phyloP scores from a whole-genome alignment of 176 grass and related monocot species.

The Rhynchospora tenuis region DNA sequence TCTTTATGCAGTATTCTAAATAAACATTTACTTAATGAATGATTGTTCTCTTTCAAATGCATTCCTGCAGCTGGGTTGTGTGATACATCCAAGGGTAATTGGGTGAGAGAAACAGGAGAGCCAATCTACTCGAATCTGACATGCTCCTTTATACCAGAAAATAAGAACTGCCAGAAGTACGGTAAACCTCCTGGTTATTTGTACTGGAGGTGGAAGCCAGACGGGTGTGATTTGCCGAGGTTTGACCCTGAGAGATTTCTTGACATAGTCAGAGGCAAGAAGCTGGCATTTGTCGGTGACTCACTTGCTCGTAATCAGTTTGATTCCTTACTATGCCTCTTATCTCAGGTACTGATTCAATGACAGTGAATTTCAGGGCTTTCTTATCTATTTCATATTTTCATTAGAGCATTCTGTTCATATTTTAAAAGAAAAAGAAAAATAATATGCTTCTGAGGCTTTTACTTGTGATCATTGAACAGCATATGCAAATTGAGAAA shows the following conservation, averaged over 20 bases:
- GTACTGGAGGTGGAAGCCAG: slow-evolving; percentile 46
- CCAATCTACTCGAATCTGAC: slow-evolving; percentile 32
- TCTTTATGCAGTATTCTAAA: neutral
- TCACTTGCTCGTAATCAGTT: slow-evolving; percentile 53
- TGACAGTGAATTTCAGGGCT: neutral
- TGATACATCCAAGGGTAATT: slow-evolving; percentile 38
- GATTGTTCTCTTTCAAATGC: neutral
- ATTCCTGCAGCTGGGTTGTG: slow-evolving; percentile 14
- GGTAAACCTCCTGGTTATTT: slow-evolving; percentile 39
- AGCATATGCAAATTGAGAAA: neutral
- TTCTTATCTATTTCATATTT: neutral
- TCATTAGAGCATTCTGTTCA: no score
- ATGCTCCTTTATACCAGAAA: slow-evolving; percentile 27
- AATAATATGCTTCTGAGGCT: no score
- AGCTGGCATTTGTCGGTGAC: slow-evolving; percentile 53
- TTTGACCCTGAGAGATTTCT: slow-evolving; percentile 43
- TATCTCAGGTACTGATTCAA: slow-evolving; percentile 23
- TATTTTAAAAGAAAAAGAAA: no score
- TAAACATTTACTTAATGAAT: neutral
- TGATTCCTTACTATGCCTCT: slow-evolving; percentile 57
- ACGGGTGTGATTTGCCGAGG: slow-evolving; percentile 32
- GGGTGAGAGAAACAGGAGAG: slow-evolving; percentile 34
- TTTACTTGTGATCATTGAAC: no score
- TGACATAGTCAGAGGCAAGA: slow-evolving; percentile 28
- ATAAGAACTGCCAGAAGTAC: slow-evolving; percentile 36